A percentile compares a stretch with the other conserved stretches of the same genome.
phyloP scores from a whole-genome alignment of 106 monocot species.

The Platanthera guangdongensis region DNA sequence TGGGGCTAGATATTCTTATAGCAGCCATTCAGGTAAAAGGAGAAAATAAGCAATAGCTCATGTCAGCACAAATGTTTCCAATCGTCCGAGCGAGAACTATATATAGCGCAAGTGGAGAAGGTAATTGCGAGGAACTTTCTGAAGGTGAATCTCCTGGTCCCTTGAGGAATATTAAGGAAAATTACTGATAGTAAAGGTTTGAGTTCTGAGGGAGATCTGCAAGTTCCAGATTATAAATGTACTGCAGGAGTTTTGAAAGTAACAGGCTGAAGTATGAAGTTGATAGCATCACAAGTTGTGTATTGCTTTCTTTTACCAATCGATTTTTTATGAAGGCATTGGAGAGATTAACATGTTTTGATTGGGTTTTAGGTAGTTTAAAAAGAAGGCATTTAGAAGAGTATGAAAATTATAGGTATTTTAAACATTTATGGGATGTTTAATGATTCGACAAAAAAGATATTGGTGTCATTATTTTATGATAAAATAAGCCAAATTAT shows the following conservation, averaged over 20 bases:
- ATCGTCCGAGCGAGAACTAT: not conserved
- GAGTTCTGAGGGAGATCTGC: not conserved
- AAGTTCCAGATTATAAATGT: not conserved
- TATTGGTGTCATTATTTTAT: not conserved
- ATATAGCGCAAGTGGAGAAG: not conserved
- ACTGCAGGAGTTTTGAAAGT: not conserved
- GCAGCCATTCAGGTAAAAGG: slow-evolving; percentile 2
- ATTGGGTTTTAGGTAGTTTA: too few relatives aligned
- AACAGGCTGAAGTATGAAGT: not conserved
- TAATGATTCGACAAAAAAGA: not conserved
- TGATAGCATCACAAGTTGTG: not conserved
- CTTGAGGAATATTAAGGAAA: not conserved
- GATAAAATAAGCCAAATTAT: too few relatives aligned
- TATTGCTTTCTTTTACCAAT: too few relatives aligned
- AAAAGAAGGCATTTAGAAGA: too few relatives aligned
- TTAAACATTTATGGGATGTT: too few relatives aligned
- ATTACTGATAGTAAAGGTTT: not conserved
- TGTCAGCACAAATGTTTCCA: not conserved
- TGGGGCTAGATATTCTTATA: not conserved
- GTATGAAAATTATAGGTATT: too few relatives aligned
- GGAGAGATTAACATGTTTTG: too few relatives aligned
- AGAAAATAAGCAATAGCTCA: slow-evolving; percentile 10
- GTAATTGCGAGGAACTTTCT: not conserved
- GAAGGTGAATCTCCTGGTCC: slow-evolving; percentile 7
- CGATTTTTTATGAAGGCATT: too few relatives aligned